phyloP scores from a whole-genome alignment of 495 filamentous ascomycete genomes.

The Terfezia claveryi region DNA sequence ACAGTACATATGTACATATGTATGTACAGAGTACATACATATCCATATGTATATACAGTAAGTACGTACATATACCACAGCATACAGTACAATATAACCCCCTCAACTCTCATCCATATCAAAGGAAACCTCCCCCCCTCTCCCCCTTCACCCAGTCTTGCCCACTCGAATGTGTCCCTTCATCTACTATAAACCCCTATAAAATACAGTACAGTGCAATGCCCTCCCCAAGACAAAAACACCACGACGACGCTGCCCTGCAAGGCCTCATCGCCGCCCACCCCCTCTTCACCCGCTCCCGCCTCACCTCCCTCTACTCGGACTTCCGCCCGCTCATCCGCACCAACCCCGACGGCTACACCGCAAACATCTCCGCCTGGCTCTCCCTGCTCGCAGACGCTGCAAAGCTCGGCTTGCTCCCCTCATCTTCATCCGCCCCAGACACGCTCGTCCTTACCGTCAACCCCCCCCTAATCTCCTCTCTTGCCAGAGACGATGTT shows the following conservation, averaged over 20 bases:
- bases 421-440: conserved; percentile 2
- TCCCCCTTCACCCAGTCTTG: no score
- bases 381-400: conserved; percentile 47
- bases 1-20: no score
- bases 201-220: neutral
- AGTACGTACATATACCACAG: no score
- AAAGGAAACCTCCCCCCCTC: no score
- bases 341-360: conserved; percentile 78
- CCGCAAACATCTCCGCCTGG: conserved; percentile 71
- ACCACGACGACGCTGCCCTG: neutral
- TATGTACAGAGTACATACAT: no score
- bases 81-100: no score
- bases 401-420: conserved; percentile 39
- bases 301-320: conserved; percentile 80
- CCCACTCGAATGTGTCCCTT: no score
- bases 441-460: conserved; percentile 41
- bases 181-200: no score
- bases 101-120: no score
- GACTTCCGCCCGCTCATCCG: conserved; percentile 61
- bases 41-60: no score
- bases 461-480: conserved; percentile 44
- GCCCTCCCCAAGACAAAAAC: neutral
- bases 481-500: conserved; percentile 54
- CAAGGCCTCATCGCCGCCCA: neutral
- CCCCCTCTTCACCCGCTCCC: conserved; percentile 31